Base-by-base conservation (phyloP, 2,329 filamentous ascomycete genomes). In the Alternaria triticimaculans region DNA sequence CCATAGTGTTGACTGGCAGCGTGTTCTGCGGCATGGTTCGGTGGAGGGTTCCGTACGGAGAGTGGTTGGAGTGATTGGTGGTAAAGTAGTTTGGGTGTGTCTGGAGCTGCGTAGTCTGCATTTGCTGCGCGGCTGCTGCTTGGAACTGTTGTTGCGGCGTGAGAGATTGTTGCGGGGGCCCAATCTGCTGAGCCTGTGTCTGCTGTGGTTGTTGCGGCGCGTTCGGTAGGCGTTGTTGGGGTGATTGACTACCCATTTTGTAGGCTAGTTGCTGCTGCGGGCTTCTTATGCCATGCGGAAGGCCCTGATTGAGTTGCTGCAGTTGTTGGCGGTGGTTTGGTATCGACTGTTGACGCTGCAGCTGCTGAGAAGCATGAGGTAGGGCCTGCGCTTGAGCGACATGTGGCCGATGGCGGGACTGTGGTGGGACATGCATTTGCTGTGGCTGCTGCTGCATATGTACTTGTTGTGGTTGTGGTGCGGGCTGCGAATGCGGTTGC, bases 321-420 rank as follows among this genome's bases (percentile, higher is more conserved):
- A 73, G 60, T 25, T 74, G 72, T 33, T 73, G 72, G 14, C 69
- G 69, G 49, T 74, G 71, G 8, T 61, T 67, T 15, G 66, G 64
- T 3, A 60, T 50, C 7, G 59, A 49, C 12, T 63, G 60, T 46
- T 68, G 65, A 20, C 62, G 64, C 63, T 69, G 57, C 26, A 12
- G 66, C 33, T 70, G 70, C 43, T 64, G 49, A 57, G 66, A 26
- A 12, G 33, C 26, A 10, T 65, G 59, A 20, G 62, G 18, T 9
- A 64, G 41, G 3, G 63, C 28, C 28, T 71, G 71, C 11, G 66
- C 30, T 15, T 69, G 66, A 1, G 69, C 48, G 15, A 63, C 49
- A 18, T 64, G 57, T 14, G 66, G 50, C 46, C 63, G 57, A 53
- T 66, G 68, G 26, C 58, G 68, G 28, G 58, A 26, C 30, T 70